Evolutionary conservation across 2,329 filamentous ascomycete species (phyloP), one percentile per base, ranked within the genome.

Genomic region (Lithohypha guttulata): DNA sequence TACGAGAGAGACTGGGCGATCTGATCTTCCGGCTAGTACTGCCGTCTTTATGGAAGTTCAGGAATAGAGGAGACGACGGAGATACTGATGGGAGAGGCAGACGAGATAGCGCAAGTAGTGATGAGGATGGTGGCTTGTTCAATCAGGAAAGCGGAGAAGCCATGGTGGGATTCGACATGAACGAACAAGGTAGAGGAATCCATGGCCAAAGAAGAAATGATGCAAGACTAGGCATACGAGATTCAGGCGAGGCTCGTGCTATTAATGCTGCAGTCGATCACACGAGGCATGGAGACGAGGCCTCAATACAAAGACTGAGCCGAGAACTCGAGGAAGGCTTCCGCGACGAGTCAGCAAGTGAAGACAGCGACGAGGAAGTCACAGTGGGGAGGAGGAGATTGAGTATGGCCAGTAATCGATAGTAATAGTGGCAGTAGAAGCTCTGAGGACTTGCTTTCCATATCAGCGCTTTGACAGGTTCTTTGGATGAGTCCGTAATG

Each of bases 281-380:
- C 8, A 10, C 27, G 6, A 21, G 29, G 20, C 27, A 26, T 15
- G 30, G 23, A 10, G 34, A 34, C 10, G 36, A 35, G 10, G 45
- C 75, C 44, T 69, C 67, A 33, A 63, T 69, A 29, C 66, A 74
- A 50, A 69, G 85, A 46, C 53, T 93, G 45, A 89, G 84, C 57
- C 69, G 84, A 61, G 85, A 93, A 64, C 59, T 89, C 36, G 83
- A 89, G 57, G 72, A 80, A 52, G 80, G 79, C 0, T 84, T 84
- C 55, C 73, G 75, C 60, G 80, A 84, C 56, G 78, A 82, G 50
- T 39, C 35, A 11, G 35, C 23, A 13, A 39, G 35, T 18, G 35
- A 39, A 30, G 26, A 18, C 15, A 83, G 79, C 54, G 76, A 80
- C 41, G 75, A 79, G 25, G 74, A 77, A 39, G 56, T 39, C 15